These are phyloP conservation scores for Abrus pulchellus DNA, from an alignment of 306 rosid species.

Conservation along the genomic window DNA sequence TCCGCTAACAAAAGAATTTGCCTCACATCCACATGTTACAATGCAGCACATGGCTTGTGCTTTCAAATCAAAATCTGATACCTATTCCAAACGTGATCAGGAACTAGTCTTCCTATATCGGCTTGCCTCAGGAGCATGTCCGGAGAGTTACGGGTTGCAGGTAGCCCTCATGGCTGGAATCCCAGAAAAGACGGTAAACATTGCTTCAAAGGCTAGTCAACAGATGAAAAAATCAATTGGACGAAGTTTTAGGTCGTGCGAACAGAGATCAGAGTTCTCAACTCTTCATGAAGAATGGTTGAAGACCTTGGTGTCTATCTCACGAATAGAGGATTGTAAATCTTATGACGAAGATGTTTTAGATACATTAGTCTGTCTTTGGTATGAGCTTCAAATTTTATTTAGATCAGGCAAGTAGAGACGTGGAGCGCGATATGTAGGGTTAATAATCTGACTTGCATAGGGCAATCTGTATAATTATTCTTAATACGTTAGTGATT, in stretches of 20 bases:
- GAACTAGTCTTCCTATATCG: constrained; percentile 84
- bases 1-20: constrained; percentile 91
- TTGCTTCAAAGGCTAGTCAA: constrained; percentile 84
- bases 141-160: constrained; percentile 94
- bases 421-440: not conserved
- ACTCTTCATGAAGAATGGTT: constrained; percentile 94
- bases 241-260: constrained; percentile 68
- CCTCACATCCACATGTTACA: constrained; percentile 87
- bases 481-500: constrained; percentile 1
- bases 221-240: constrained; percentile 74
- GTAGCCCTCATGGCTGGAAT: constrained; percentile 96
- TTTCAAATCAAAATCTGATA: constrained; percentile 67
- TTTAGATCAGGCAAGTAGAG: constrained; percentile 55
- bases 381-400: constrained; percentile 74
- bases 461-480: constrained; percentile 36
- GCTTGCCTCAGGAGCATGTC: constrained; percentile 83
- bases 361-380: constrained; percentile 77
- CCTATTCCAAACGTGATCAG: constrained; percentile 55
- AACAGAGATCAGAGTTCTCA: constrained; percentile 85
- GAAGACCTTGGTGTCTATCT: constrained; percentile 66
- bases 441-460: constrained; percentile 11
- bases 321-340: constrained; percentile 49
- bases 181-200: constrained; percentile 69
- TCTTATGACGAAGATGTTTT: constrained; percentile 67
- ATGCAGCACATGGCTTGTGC: constrained; percentile 96